These are phyloP conservation scores for Phytophthora citrophthora DNA, from an alignment of 352 stramenopile genomes.

Conservation along the genomic window DNA sequence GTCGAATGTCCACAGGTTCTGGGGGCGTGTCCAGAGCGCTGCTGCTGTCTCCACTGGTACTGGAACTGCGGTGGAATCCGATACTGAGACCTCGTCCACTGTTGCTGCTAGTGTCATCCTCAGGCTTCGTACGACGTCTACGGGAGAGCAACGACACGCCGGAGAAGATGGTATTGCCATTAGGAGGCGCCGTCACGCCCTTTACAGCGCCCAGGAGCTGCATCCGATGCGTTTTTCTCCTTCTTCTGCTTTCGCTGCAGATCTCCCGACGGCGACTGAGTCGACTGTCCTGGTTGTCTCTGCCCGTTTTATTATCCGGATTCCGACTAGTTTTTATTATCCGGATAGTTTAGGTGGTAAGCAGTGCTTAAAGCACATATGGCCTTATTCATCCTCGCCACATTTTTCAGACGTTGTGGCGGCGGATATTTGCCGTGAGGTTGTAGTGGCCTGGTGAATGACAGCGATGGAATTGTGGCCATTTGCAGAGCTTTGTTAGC, in stretches of 20 bases:
- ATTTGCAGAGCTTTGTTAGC: background rate
- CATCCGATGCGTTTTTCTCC: slow-evolving; percentile 24
- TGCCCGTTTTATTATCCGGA: slow-evolving; percentile 1
- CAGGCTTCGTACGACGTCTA: slow-evolving; percentile 8
- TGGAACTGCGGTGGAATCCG: slow-evolving; percentile 25
- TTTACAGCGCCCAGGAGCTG: slow-evolving; percentile 44
- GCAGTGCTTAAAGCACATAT: no score
- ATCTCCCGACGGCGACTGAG: slow-evolving; percentile 5
- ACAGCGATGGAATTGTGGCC: no score
- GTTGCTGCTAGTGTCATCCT: slow-evolving; percentile 11
- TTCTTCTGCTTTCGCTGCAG: no score
- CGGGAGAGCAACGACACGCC: slow-evolving; percentile 39
- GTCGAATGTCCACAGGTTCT: slow-evolving; percentile 6
- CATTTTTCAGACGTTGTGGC: background rate
- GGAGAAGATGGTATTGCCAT: slow-evolving; percentile 39
- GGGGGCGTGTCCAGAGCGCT: slow-evolving; percentile 26
- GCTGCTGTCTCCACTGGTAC: slow-evolving; percentile 26
- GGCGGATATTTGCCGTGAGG: background rate
- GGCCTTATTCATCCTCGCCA: background rate
- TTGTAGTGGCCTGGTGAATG: background rate
- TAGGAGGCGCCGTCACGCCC: slow-evolving; percentile 33
- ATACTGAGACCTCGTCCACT: slow-evolving; percentile 12
- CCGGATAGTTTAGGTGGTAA: slow-evolving; percentile 8
- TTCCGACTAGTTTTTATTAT: slow-evolving; percentile 23
- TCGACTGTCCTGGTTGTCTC: slow-evolving; percentile 2